Base-by-base conservation (phyloP, 257 asterid genomes). In the Lithospermum erythrorhizon region DNA sequence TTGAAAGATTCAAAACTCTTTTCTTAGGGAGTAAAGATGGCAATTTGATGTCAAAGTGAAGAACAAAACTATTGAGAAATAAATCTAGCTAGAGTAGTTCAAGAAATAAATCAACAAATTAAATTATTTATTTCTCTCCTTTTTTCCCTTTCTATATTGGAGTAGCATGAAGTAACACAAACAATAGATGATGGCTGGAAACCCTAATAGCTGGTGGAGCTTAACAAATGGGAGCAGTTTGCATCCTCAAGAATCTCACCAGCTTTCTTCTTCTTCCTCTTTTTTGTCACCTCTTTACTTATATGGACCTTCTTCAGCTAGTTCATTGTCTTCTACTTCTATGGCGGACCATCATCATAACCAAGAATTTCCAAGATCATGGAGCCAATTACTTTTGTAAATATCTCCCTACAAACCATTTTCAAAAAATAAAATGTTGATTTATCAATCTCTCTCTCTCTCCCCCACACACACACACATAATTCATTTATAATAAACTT, bases 201-300 rank as follows among this genome's bases (percentile, higher is more conserved):
- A 87, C 96, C 95, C 97, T 87, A 76, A 68, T 41, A 41, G 49
- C 57, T 85, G 94, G 94, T 87, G 96, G 96, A 83, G 82, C 82
- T 83, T 74, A 56, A 73, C 49, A 41, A 41, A 29, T 56, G 52
- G 64, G 66, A 64, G 48, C 48, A 41, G 4, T 41, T 41, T 77
- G 82, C 74, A 73, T 57, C 78, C 79, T 25, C 49, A 41, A 41
- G 49, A 41, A 16, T 29, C 70, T 63, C 73, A 55, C 19, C 71
- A 60, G 22, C 61, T 32, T 29, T 29, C 57, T 70, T n/a, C 32
- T 16, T 45, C 23, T 16, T 64, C 45, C 11, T 58, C 23, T 17
- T 64, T 49, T 5, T 48, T 9, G 23, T 45, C 51, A 5, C 45
- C 69, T 19, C 52, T 58, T n/a, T 55, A 70, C 65, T 59, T 73